Evolutionary conservation across 2,329 filamentous ascomycete species (phyloP), one percentile per base, ranked within the genome.

Genomic region (Penicillium sp.): DNA sequence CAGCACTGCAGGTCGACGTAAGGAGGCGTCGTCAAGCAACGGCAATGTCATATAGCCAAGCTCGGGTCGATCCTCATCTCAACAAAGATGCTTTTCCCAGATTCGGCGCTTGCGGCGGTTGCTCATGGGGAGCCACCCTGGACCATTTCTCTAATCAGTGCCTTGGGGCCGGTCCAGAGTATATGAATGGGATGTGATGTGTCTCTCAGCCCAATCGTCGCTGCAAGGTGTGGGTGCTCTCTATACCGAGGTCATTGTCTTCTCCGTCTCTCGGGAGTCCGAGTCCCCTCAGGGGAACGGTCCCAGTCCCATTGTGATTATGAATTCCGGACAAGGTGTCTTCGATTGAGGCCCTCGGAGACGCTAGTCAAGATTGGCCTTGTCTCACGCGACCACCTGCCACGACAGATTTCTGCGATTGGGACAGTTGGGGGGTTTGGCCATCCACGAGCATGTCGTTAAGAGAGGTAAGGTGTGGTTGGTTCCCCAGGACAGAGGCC

Each of bases 11-110:
- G 27, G 9, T 7, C 27, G 27, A 32, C 26, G 11, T 29, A 25
- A 43, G 11, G 26, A 39, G 40, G 29, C 37, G 35, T 11, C 24
- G 39, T 38, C 39, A 47, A 47, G 40, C 42, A 45, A 32, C 28
- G 37, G 38, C 27, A 48, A 33, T 45, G 29, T 32, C 29, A 37
- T 13, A 42, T 24, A 26, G 37, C 33, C 42, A 35, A 43, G 37
- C 45, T 25, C 39, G 33, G 5, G 34, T 8, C 24, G 24, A 33
- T 33, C 33, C 5, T 18, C 11, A 37, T 29, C 18, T 13, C n/a
- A 5, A 25, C 13, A n/a, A 25, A 9, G 42, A 8, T 32, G 29
- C 29, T 11, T 32, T 11, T n/a, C 35, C 24, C 8, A 13, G 9
- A n/a, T 3, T 33, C 26, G 34, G 43, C 43, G 39, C 39, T 37